A percentile compares a stretch with the other conserved stretches of the same genome.
Evolutionary conservation across 352 stramenopile genomes (phyloP).

Genomic region (Globisporangium carolinianum): DNA sequence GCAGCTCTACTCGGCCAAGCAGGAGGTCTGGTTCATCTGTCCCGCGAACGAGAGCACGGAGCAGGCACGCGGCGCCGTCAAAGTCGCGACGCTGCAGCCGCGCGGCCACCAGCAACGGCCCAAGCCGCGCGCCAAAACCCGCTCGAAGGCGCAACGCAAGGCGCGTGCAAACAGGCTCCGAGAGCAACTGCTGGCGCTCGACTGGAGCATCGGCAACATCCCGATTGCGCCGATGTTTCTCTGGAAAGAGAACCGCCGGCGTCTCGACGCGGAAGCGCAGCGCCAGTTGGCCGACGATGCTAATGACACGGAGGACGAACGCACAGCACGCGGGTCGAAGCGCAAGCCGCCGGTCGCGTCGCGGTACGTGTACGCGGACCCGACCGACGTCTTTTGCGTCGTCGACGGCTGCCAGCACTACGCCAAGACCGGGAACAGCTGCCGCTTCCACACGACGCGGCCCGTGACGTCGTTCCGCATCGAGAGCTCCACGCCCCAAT

Average conservation of each 20-base stretch:
- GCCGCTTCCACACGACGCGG: constrained; percentile 45
- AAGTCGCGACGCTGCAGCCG: not conserved
- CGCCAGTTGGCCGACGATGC: constrained; percentile 1
- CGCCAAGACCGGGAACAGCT: constrained; percentile 55
- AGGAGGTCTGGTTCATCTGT: constrained; percentile 62
- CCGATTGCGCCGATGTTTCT: constrained; percentile 36
- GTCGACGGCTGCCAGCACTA: constrained; percentile 34
- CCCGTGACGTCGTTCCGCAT: constrained; percentile 17
- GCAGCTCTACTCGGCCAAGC: constrained; percentile 33
- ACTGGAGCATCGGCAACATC: constrained; percentile 67
- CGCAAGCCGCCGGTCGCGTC: not conserved
- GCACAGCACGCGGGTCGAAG: not conserved
- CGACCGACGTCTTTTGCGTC: constrained; percentile 39
- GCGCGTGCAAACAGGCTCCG: constrained; percentile 28
- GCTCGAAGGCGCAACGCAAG: constrained; percentile 16
- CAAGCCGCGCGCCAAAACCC: constrained; percentile 4
- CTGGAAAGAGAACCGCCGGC: constrained; percentile 54
- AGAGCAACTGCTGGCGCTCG: constrained; percentile 41
- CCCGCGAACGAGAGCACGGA: constrained; percentile 13
- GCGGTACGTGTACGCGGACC: constrained; percentile 21
- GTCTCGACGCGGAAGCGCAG: constrained; percentile 33
- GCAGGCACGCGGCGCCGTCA: constrained; percentile 25
- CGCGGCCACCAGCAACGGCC: not conserved
- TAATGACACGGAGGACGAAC: constrained; percentile 7
- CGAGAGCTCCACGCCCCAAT: not conserved